phyloP scores from a whole-genome alignment of 805 yeast species.

The Sungouiella thailandica region DNA sequence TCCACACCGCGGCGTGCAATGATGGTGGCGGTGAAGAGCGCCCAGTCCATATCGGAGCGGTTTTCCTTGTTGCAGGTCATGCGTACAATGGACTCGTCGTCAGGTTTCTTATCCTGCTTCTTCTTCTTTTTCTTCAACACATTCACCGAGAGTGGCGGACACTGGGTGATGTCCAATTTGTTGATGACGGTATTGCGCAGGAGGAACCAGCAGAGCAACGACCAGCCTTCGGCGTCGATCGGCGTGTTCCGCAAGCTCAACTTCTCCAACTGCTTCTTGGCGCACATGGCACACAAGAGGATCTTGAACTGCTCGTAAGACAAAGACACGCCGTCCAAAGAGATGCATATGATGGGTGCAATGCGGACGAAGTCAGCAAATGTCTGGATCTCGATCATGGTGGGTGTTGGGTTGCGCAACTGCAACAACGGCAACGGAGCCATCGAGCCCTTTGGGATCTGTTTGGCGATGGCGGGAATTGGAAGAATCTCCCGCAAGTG shows the following conservation, averaged over 20 bases:
- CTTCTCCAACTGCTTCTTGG: conserved; percentile 63
- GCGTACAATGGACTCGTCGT: conserved; percentile 26
- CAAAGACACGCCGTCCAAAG: conserved; percentile 74
- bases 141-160: conserved; percentile 45
- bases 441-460: conserved; percentile 69
- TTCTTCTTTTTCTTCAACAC: conserved; percentile 34
- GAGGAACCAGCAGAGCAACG: conserved; percentile 67
- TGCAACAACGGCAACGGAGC: conserved; percentile 71
- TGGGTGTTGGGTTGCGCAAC: conserved; percentile 82
- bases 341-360: conserved; percentile 72
- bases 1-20: conserved; percentile 69
- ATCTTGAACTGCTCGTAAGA: conserved; percentile 73
- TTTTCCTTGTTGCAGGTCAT: conserved; percentile 48
- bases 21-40: conserved; percentile 64
- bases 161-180: conserved; percentile 69
- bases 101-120: conserved; percentile 13
- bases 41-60: conserved; percentile 82
- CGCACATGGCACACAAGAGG: conserved; percentile 63
- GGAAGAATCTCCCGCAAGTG: conserved; percentile 89
- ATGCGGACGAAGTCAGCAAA: conserved; percentile 84
- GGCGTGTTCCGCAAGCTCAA: conserved; percentile 76
- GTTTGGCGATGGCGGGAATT: conserved; percentile 82
- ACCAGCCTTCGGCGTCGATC: conserved; percentile 73
- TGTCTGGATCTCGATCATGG: conserved; percentile 80
- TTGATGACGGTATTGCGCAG: conserved; percentile 54